Evolutionary conservation across 805 yeast species (phyloP), one percentile per base, ranked within the genome.

Genomic region (Yarrowia deformans): DNA sequence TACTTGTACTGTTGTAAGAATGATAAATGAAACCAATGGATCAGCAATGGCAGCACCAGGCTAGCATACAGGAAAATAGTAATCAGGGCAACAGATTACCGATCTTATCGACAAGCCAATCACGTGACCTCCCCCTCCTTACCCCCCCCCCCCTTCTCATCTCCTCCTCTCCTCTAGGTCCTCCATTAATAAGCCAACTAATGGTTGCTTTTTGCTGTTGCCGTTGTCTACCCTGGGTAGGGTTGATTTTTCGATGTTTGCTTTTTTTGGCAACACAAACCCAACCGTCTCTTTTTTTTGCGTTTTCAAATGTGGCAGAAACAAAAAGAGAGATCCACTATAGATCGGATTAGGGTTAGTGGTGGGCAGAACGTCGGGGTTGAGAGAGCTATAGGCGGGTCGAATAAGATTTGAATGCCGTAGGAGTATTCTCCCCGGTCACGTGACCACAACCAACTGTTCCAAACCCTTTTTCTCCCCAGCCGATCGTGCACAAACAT

Each of bases 211-310:
- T 50, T 50, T 50, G 5, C 40, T 23, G 29, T 23, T 9, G 19
- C 56, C 39, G 14, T n/a, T 8, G 19, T 29, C 29, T 23, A 23
- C 3, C 29, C 29, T 23, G 29, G n/a, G n/a, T n/a, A n/a, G n/a
- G n/a, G n/a, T n/a, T 23, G 29, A 4, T 23, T 23, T 23, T 23
- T 23, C 4, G 2, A 4, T 23, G 29, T 16, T 50, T 49, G 34
- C 34, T 50, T 40, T 40, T 50, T 50, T 50, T 50, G 29, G 56
- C 56, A 50, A 49, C 52, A 50, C 29, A 50, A 50, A 50, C 56
- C 5, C 35, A 48, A 29, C 9, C 7, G 35, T 10, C n/a, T n/a
- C n/a, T n/a, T n/a, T n/a, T n/a, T 16, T 23, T 48, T 23, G 3
- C 18, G 34, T 50, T 50, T 35, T 48, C 4, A 4, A 4, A 23